phyloP scores from a whole-genome alignment of 495 filamentous ascomycete species.

The Podospora pseudoanserina region DNA sequence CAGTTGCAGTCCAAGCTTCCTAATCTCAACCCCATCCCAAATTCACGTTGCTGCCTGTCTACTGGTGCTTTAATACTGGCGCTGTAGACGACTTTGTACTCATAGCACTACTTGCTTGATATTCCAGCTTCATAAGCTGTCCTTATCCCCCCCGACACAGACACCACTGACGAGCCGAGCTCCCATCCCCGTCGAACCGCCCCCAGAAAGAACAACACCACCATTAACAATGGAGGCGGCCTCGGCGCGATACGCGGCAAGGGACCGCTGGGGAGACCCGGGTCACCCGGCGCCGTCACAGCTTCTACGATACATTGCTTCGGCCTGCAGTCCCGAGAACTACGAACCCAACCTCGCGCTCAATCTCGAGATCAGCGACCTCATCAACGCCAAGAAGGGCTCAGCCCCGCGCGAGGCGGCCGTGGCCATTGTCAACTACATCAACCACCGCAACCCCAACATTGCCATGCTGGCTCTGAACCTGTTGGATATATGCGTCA shows the following conservation, averaged over 20 bases:
- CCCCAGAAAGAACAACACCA: neutral
- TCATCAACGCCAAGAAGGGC: conserved; percentile 97
- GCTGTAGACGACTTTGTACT: no score
- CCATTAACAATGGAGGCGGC: conserved; percentile 72
- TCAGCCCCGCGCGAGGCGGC: conserved; percentile 95
- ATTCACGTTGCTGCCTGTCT: neutral
- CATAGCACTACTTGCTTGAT: neutral
- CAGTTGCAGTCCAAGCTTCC: neutral
- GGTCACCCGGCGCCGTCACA: conserved; percentile 74
- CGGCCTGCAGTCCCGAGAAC: conserved; percentile 92
- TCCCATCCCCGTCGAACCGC: neutral
- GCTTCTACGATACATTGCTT: conserved; percentile 90
- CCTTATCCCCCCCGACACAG: neutral
- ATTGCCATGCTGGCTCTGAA: conserved; percentile 84
- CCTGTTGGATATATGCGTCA: conserved; percentile 97
- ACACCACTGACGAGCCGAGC: neutral
- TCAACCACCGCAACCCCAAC: conserved; percentile 96
- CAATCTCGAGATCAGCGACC: conserved; percentile 92
- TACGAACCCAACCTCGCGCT: conserved; percentile 96
- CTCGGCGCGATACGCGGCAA: conserved; percentile 88
- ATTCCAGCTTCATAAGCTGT: neutral
- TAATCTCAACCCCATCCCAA: neutral
- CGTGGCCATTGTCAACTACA: conserved; percentile 85
- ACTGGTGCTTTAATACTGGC: neutral
- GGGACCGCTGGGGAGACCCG: conserved; percentile 88